A percentile compares a stretch with the other conserved stretches of the same genome.
These are phyloP conservation scores for Russula virescens DNA, from an alignment of 768 basidiomycete species.

Conservation along the genomic window DNA sequence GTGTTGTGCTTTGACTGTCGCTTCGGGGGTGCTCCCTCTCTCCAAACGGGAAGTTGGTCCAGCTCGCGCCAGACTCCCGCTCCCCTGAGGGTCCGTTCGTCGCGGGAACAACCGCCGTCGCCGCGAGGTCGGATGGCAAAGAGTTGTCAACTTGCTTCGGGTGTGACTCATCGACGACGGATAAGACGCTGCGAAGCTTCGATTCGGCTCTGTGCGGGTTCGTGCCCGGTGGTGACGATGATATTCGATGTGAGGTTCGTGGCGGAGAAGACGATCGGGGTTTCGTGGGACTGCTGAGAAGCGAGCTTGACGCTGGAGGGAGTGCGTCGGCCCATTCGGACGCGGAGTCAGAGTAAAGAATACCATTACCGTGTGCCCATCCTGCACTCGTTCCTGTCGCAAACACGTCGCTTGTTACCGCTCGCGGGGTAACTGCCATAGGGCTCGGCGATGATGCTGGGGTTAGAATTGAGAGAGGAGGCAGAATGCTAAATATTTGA, in stretches of 20 bases:
- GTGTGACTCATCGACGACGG: slow-evolving; percentile 61
- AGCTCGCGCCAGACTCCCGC: slow-evolving; percentile 33
- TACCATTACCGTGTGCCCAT: slow-evolving; percentile 28
- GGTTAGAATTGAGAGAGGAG: slow-evolving; percentile 69
- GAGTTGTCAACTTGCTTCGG: slow-evolving; percentile 18
- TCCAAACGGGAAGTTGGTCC: slow-evolving; percentile 39
- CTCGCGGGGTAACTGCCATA: slow-evolving; percentile 39
- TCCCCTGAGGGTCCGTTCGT: slow-evolving; percentile 12
- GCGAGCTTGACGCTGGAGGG: slow-evolving; percentile 26
- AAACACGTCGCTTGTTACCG: slow-evolving; percentile 18
- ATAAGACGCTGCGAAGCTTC: slow-evolving; percentile 67
- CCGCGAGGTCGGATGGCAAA: not conserved
- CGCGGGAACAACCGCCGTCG: not conserved
- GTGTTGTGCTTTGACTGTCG: slow-evolving; percentile 40
- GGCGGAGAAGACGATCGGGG: slow-evolving; percentile 49
- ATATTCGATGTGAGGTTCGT: slow-evolving; percentile 3
- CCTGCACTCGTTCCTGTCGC: slow-evolving; percentile 11
- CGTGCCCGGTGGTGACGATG: slow-evolving; percentile 20
- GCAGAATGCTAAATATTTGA: slow-evolving; percentile 89
- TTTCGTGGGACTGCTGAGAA: slow-evolving; percentile 16
- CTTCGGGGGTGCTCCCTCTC: slow-evolving; percentile 36
- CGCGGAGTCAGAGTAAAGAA: slow-evolving; percentile 30
- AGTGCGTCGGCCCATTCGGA: slow-evolving; percentile 47
- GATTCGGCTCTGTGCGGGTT: slow-evolving; percentile 39
- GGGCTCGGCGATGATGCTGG: slow-evolving; percentile 59